These are phyloP conservation scores for Clathrospora elynae DNA, from an alignment of 2,329 filamentous ascomycete species.

Conservation along the genomic window DNA sequence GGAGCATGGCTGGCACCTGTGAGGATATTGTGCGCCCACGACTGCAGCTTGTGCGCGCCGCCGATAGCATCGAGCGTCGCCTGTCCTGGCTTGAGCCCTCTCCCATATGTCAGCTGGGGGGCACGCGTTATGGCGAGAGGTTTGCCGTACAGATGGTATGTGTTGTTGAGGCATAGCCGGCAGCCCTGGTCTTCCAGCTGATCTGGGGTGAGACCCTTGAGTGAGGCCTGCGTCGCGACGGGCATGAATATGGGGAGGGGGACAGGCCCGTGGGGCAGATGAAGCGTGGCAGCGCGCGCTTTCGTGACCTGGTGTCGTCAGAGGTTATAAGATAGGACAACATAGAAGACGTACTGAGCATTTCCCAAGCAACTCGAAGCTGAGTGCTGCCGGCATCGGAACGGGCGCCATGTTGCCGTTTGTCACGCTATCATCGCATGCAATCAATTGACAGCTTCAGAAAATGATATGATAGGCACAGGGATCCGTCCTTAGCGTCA, in stretches of 20 bases:
- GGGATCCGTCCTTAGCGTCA: constrained; percentile 3
- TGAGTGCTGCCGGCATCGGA: constrained; percentile 46
- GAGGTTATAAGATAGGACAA: neutral
- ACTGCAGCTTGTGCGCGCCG: constrained; percentile 91
- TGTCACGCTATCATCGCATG: constrained; percentile 6
- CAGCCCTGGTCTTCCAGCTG: constrained; percentile 91
- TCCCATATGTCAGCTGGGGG: constrained; percentile 32
- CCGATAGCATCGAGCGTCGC: constrained; percentile 84
- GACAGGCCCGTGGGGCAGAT: constrained; percentile 89
- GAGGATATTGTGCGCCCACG: constrained; percentile 93
- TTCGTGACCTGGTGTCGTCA: constrained; percentile 75
- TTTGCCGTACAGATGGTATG: constrained; percentile 73
- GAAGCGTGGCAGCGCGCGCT: constrained; percentile 85
- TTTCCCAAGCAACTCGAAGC: constrained; percentile 47
- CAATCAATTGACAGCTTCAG: too few species aligned
- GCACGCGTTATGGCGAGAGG: neutral
- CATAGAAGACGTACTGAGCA: constrained; percentile 39
- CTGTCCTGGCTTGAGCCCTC: constrained; percentile 89
- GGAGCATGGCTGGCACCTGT: constrained; percentile 59
- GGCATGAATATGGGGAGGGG: constrained; percentile 97
- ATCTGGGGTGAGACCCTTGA: constrained; percentile 91
- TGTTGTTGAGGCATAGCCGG: constrained; percentile 93
- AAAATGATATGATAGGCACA: too few species aligned
- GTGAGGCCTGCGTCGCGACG: constrained; percentile 92
- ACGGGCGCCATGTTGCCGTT: constrained; percentile 40